These are phyloP conservation scores for Vicia villosa DNA, from an alignment of 306 rosid genomes.

Conservation along the genomic window DNA sequence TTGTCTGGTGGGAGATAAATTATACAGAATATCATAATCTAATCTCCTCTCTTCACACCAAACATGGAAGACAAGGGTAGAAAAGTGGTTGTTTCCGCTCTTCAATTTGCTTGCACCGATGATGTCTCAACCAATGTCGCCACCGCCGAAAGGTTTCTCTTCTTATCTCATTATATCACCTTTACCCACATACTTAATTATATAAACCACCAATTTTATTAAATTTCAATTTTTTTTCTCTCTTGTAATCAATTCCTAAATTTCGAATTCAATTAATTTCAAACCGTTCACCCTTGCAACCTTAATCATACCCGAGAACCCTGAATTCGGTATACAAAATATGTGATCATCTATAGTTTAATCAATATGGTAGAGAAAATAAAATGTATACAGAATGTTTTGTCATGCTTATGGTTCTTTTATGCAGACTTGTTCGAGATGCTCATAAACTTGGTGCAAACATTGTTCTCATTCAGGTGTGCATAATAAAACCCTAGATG, in stretches of 20 bases:
- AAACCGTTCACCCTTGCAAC: not conserved
- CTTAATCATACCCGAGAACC: not conserved
- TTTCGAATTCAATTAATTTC: conserved; percentile 15
- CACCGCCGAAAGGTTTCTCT: conserved; percentile 75
- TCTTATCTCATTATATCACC: not conserved
- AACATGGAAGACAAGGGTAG: conserved; percentile 26
- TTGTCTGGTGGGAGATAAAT: too few relatives aligned
- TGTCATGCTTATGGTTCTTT: conserved; percentile 31
- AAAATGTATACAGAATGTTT: conserved; percentile 1
- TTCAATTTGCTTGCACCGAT: conserved; percentile 88
- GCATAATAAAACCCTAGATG: conserved; percentile 26
- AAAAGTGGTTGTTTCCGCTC: conserved; percentile 74
- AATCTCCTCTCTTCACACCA: not conserved
- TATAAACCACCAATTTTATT: too few relatives aligned
- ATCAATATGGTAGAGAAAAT: conserved; percentile 13
- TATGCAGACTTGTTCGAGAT: conserved; percentile 80
- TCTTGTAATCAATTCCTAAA: not conserved
- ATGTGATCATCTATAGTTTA: not conserved
- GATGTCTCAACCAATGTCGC: conserved; percentile 62
- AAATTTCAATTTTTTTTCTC: too few relatives aligned
- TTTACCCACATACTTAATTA: too few relatives aligned
- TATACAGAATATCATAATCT: too few relatives aligned
- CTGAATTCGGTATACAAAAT: too few relatives aligned
- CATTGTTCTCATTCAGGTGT: conserved; percentile 87
- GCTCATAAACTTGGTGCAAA: conserved; percentile 86